Evolutionary conservation across 257 asterid species (phyloP).

Genomic region (Penstemon davidsonii): DNA sequence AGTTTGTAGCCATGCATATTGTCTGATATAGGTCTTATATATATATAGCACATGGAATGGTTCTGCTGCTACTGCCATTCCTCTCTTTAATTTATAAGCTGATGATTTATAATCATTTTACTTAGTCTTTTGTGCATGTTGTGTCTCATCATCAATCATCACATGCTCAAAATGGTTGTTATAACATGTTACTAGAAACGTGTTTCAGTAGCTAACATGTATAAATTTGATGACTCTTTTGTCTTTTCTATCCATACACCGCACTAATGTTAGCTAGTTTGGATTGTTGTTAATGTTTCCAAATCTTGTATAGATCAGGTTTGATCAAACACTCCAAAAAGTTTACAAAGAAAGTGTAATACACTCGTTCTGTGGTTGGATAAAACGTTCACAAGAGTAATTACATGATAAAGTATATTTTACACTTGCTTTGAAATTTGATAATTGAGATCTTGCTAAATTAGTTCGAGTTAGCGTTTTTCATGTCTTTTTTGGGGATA

Average conservation of each 20-base stretch:
- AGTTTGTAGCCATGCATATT: background rate
- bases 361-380: too few species aligned
- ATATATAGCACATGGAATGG: background rate
- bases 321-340: too few species aligned
- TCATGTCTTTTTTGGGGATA: too few species aligned
- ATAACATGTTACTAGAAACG: background rate
- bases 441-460: too few species aligned
- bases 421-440: too few species aligned
- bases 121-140: background rate
- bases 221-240: background rate
- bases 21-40: background rate
- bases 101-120: background rate
- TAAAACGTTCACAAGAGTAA: too few species aligned
- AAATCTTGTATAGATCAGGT: too few species aligned
- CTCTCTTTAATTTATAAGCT: background rate
- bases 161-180: background rate
- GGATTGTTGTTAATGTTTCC: too few species aligned
- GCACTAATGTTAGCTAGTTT: too few species aligned
- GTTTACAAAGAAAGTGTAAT: too few species aligned
- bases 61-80: constrained; percentile 1
- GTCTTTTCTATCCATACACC: background rate
- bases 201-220: background rate
- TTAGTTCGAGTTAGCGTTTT: too few species aligned
- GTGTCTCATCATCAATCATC: background rate
- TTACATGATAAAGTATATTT: too few species aligned